Percentiles rank a stretch among this genome's conserved stretches.
Conservation (phyloP, 495 filamentous ascomycete genomes). For the Penicillium canescens region DNA sequence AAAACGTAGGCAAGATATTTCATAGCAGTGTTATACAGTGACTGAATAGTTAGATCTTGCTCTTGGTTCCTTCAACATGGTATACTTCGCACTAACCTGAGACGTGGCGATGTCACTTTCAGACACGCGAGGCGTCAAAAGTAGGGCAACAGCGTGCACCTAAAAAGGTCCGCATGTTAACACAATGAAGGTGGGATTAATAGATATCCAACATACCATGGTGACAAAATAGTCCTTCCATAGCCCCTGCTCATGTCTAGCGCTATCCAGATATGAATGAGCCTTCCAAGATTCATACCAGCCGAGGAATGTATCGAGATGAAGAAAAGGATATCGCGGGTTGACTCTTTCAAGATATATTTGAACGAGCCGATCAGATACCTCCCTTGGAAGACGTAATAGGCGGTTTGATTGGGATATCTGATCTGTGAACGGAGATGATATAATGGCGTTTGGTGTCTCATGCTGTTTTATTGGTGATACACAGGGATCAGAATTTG, state of each 20-base stretch:
- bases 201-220: conserved; percentile 8
- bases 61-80: not conserved
- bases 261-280: not conserved
- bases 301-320: conserved; percentile 13
- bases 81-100: conserved; percentile 5
- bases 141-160: conserved; percentile 22
- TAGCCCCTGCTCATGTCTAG: not conserved
- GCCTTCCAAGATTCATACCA: conserved; percentile 23
- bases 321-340: conserved; percentile 24
- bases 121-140: conserved; percentile 20
- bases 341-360: conserved; percentile 24
- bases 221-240: conserved; percentile 23
- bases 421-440: not conserved
- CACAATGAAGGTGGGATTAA: not conserved
- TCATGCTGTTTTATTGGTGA: not conserved
- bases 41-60: conserved; percentile 1
- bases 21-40: conserved; percentile 15
- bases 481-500: not conserved
- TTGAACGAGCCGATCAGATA: conserved; percentile 10
- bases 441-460: not conserved
- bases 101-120: conserved; percentile 15
- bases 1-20: conserved; percentile 16
- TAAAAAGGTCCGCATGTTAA: not conserved
- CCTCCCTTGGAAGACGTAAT: not conserved
- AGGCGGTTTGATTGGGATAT: not conserved